Conservation (phyloP, 306 rosid genomes). For the Casuarina equisetifolia region DNA sequence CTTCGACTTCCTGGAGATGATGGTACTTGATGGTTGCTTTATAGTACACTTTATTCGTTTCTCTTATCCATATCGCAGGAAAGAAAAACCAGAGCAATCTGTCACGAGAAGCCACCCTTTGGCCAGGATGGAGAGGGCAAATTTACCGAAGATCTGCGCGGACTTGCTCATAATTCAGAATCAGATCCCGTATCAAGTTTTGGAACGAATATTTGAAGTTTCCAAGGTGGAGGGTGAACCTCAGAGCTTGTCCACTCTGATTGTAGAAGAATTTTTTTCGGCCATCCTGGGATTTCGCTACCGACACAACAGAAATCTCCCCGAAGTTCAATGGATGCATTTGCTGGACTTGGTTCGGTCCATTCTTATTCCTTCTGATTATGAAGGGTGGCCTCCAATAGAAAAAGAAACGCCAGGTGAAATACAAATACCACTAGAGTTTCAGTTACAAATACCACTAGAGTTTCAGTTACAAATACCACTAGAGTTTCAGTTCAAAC, state of each 20-base stretch:
- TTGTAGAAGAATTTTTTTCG: too few species aligned
- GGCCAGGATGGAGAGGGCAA: constrained; percentile 40
- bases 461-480: too few species aligned
- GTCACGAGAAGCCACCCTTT: background rate
- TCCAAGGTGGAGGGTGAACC: constrained; percentile 9
- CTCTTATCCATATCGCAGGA: too few species aligned
- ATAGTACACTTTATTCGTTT: constrained; percentile 47
- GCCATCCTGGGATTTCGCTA: too few species aligned
- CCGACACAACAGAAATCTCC: too few species aligned
- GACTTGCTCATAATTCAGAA: constrained; percentile 75
- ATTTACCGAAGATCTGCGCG: constrained; percentile 42
- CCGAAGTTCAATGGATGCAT: background rate
- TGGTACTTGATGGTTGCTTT: constrained; percentile 22
- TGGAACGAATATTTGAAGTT: constrained; percentile 37
- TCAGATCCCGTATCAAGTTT: constrained; percentile 65
- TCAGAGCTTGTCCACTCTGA: background rate
- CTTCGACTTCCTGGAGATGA: constrained; percentile 29
- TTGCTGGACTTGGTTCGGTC: constrained; percentile 59
- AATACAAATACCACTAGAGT: too few species aligned
- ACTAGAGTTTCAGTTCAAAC: too few species aligned
- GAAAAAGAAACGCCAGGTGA: too few species aligned
- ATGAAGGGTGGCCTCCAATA: too few species aligned
- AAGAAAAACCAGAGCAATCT: background rate
- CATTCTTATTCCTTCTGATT: constrained; percentile 29
- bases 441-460: too few species aligned